Evolutionary conservation across 108 stramenopile genomes (phyloP).

Genomic region (Cyclotella sp.): DNA sequence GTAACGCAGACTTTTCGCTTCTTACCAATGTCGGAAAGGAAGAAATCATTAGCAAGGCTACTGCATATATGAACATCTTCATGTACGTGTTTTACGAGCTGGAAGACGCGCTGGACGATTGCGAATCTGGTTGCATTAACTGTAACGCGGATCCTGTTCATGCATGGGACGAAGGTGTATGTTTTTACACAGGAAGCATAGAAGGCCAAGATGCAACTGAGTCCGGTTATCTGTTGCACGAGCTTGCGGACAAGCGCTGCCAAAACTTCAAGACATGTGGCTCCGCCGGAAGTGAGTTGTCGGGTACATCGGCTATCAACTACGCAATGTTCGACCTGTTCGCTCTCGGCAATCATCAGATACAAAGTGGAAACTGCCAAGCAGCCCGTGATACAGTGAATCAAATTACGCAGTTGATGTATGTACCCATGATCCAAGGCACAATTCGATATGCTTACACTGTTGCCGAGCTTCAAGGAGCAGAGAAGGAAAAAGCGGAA

Average conservation of each 20-base stretch:
- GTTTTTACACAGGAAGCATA: conserved; percentile 63
- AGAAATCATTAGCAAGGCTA: conserved; percentile 75
- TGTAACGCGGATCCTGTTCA: conserved; percentile 76
- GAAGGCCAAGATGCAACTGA: conserved; percentile 60
- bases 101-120: conserved; percentile 51
- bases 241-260: conserved; percentile 71
- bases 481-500: conserved; percentile 69
- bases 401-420: conserved; percentile 63
- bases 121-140: conserved; percentile 52
- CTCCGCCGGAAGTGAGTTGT: conserved; percentile 37
- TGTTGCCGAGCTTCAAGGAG: conserved; percentile 42
- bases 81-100: conserved; percentile 77
- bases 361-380: conserved; percentile 59
- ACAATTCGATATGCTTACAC: conserved; percentile 74
- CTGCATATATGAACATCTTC: conserved; percentile 63
- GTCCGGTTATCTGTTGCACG: conserved; percentile 61
- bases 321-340: conserved; percentile 62
- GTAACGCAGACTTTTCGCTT: conserved; percentile 67
- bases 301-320: conserved; percentile 63
- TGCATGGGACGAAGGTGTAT: conserved; percentile 74
- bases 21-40: conserved; percentile 46
- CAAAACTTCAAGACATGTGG: conserved; percentile 71
- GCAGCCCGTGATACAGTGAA: conserved; percentile 55
- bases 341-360: conserved; percentile 51
- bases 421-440: conserved; percentile 80